Percentiles rank a stretch among this genome's conserved stretches.
Conservation (phyloP, 164 flowering plant species). For the Vitis vinifera region DNA sequence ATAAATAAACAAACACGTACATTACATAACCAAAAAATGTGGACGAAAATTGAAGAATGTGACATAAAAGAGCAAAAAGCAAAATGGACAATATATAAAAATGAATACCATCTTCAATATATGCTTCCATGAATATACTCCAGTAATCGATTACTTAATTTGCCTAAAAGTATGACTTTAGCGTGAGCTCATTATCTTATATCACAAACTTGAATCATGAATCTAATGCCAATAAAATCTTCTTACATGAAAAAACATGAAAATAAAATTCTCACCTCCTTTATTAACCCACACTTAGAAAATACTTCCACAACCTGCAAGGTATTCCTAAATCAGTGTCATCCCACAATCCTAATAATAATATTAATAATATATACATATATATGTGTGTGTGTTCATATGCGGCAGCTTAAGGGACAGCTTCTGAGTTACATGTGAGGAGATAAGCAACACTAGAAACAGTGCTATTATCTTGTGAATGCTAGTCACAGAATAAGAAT, state of each 20-base stretch:
- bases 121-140: not conserved
- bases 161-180: not conserved
- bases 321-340: conserved; percentile 9
- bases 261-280: conserved; percentile 57
- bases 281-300: conserved; percentile 94
- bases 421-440: not conserved
- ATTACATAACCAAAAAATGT: not conserved
- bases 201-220: not conserved
- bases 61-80: not conserved
- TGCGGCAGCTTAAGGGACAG: not conserved
- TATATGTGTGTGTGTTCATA: not conserved
- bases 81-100: not conserved
- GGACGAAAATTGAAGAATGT: not conserved
- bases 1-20: not conserved
- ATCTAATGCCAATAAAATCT: not conserved
- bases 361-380: too few species aligned
- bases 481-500: too few species aligned
- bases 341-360: not conserved
- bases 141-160: not conserved
- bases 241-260: not conserved
- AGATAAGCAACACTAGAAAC: not conserved
- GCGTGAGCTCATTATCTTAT: not conserved
- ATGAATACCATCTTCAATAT: not conserved
- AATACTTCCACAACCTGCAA: conserved; percentile 88
- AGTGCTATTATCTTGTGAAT: not conserved